Conservation (phyloP, 148 eudicot species). For the Vaccinium corymbosum region DNA sequence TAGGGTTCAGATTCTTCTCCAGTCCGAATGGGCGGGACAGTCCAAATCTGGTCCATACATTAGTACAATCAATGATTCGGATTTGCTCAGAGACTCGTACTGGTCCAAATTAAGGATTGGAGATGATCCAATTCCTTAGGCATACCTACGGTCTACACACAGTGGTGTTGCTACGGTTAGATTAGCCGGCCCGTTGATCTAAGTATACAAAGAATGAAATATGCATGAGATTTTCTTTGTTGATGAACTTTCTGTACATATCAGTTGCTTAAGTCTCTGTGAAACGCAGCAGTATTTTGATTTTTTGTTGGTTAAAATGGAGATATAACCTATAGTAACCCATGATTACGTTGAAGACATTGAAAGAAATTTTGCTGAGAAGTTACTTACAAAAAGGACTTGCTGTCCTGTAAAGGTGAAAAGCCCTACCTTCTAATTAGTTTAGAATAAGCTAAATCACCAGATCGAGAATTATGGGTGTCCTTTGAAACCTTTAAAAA, state of each 20-base stretch:
- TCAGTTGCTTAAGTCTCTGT: neutral
- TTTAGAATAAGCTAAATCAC: neutral
- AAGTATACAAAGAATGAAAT: neutral
- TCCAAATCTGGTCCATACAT: no score
- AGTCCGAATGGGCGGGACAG: no score
- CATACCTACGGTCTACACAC: neutral
- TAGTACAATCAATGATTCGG: no score
- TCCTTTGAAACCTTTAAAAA: neutral
- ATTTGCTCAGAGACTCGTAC: no score
- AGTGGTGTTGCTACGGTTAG: neutral
- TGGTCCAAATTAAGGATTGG: no score
- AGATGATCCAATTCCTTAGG: no score
- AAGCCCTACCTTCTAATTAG: neutral
- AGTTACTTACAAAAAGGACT: neutral
- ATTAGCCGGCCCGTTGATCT: neutral
- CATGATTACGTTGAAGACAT: neutral
- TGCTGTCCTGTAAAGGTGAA: neutral
- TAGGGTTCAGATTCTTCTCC: no score
- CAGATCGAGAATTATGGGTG: neutral
- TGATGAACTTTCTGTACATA: neutral
- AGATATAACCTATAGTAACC: neutral
- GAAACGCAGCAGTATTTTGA: neutral
- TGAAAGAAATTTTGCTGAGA: neutral
- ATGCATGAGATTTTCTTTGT: neutral
- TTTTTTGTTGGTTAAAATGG: neutral